phyloP scores from a whole-genome alignment of 139 green algal genomes.

The Coccomyxa sp. region DNA sequence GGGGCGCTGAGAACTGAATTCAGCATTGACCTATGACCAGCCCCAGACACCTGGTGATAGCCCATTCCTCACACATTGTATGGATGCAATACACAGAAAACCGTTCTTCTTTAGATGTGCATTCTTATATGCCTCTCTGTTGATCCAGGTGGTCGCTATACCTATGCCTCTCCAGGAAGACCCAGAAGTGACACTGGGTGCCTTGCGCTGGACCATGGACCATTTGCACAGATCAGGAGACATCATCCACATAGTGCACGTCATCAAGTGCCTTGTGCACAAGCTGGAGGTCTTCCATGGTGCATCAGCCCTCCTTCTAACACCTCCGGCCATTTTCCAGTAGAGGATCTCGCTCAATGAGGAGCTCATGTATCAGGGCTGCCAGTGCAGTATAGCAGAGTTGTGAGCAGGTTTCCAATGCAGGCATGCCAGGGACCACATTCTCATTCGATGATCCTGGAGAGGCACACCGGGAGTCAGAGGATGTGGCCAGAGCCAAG shows the following conservation, averaged over 20 bases:
- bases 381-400: not conserved
- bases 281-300: not conserved
- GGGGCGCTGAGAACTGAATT: too few relatives aligned
- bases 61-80: too few relatives aligned
- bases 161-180: not conserved
- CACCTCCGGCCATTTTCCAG: too few relatives aligned
- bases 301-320: not conserved
- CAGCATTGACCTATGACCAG: too few relatives aligned
- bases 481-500: not conserved
- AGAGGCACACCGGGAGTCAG: not conserved
- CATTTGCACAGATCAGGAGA: not conserved
- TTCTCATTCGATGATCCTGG: not conserved
- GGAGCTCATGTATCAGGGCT: not conserved
- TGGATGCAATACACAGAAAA: too few relatives aligned
- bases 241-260: not conserved
- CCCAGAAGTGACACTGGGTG: not conserved
- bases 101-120: too few relatives aligned
- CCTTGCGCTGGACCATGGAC: not conserved
- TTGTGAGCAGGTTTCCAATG: not conserved
- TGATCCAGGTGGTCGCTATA: not conserved
- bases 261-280: not conserved
- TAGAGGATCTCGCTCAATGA: not conserved
- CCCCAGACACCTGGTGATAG: too few relatives aligned
- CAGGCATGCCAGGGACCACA: not conserved
- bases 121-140: too few relatives aligned